These are phyloP conservation scores for Nakaseomyces delphensis DNA, from an alignment of 1,139 yeast genomes.

Conservation along the genomic window DNA sequence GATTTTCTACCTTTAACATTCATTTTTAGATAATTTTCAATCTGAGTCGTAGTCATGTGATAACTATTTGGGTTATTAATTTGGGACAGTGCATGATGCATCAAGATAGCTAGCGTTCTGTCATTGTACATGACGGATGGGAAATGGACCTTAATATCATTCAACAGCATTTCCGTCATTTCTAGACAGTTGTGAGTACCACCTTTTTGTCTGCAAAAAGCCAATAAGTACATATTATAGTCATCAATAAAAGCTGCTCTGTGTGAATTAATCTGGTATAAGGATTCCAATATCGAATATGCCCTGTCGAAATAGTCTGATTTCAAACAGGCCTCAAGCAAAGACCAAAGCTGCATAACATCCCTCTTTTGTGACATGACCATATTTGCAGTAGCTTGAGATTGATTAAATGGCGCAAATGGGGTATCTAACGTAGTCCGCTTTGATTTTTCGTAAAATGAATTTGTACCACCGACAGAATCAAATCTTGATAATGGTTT, in stretches of 20 bases:
- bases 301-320: slow-evolving; percentile 67
- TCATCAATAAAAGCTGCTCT: slow-evolving; percentile 33
- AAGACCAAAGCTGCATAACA: slow-evolving; percentile 59
- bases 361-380: slow-evolving; percentile 47
- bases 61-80: neutral
- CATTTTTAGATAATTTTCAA: slow-evolving; percentile 23
- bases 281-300: slow-evolving; percentile 51
- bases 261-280: slow-evolving; percentile 38
- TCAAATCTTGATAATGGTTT: slow-evolving; percentile 11
- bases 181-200: slow-evolving; percentile 22
- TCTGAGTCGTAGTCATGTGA: neutral
- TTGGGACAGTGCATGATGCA: slow-evolving; percentile 32
- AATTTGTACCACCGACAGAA: slow-evolving; percentile 7
- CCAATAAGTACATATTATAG: slow-evolving; percentile 42
- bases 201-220: slow-evolving; percentile 34
- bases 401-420: slow-evolving; percentile 24
- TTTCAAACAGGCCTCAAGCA: slow-evolving; percentile 71
- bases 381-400: slow-evolving; percentile 16
- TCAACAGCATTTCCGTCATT: slow-evolving; percentile 26
- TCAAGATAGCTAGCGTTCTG: slow-evolving; percentile 37
- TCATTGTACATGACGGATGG: slow-evolving; percentile 35
- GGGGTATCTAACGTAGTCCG: slow-evolving; percentile 10
- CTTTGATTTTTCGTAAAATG: slow-evolving; percentile 2
- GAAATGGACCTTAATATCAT: slow-evolving; percentile 30
- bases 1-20: slow-evolving; percentile 26